Evolutionary conservation across 1,139 yeast genomes (phyloP), one percentile per base, ranked within the genome.

Genomic region (Nakaseomyces delphensis): DNA sequence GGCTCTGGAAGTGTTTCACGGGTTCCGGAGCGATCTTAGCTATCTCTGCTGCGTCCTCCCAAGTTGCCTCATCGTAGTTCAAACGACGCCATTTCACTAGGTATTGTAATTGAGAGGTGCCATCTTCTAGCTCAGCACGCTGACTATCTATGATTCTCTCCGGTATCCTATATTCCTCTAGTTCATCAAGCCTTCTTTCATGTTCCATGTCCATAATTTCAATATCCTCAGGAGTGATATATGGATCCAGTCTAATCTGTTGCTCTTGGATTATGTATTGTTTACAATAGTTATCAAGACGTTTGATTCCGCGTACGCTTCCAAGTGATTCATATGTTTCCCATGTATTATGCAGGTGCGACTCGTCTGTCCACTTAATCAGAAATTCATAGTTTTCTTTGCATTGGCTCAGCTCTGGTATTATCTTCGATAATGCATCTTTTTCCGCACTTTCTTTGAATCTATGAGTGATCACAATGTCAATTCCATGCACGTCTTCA

Each of bases 281-380:
- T 55, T 82, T 83, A 38, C 54, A 82, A 62, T 89, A 93, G 64
- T 93, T 93, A 51, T 91, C 97, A 24, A 91, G 75, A 55, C 83
- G 79, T 62, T 95, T 85, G 53, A 76, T 70, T 38, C 99, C 98
- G 59, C 83, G 79, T 9, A 53, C 47, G 3, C 27, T 48, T 9
- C 52, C 66, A 41, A 89, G 65, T 4, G 70, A 69, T 8, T 69
- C 66, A 63, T 83, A 89, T 1, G 76, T 62, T 60, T 89, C 96
- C 97, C 97, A 93, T 1, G 96, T 82, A 60, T 91, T 91, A 65
- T 91, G 99, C 50, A 91, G 70, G 66, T 93, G 98, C 13, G 96
- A 85, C 47, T 79, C 72, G 43, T 77, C 85, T 20, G 76, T 73
- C 98, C 99, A 93, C 65, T 93, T 93, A 52, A 93, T 75, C 51